phyloP scores from a whole-genome alignment of 2,329 filamentous ascomycete genomes.

The Colletotrichum horii region DNA sequence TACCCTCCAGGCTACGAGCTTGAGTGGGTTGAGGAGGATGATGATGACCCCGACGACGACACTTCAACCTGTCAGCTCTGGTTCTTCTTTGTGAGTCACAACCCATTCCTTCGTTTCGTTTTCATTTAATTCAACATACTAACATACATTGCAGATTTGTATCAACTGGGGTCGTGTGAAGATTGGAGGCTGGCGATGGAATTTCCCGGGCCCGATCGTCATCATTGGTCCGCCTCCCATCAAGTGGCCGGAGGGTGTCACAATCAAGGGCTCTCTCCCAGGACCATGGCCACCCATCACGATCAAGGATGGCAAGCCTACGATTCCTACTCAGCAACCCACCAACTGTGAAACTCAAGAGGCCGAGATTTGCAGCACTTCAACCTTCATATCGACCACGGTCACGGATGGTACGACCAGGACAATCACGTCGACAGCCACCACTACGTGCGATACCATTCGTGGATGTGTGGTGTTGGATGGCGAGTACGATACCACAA shows the following conservation, averaged over 20 bases:
- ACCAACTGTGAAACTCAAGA: neutral
- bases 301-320: neutral
- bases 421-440: neutral
- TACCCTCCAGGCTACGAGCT: neutral
- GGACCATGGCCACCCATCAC: neutral
- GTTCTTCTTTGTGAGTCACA: neutral
- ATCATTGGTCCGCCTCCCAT: neutral
- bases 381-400: neutral
- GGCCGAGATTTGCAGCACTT: neutral
- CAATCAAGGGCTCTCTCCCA: neutral
- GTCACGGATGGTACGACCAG: neutral
- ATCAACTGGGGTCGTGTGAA: neutral
- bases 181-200: neutral
- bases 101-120: neutral
- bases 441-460: neutral
- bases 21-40: neutral
- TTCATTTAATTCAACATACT: neutral
- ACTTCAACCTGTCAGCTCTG: neutral
- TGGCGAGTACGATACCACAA: neutral
- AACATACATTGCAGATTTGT: neutral
- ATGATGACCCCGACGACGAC: neutral
- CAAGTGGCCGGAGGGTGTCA: neutral
- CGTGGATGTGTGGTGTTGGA: neutral
- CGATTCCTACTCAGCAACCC: neutral
- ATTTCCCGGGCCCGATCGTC: neutral